Base-by-base conservation (phyloP, 169 alveolate genomes). In the Perkinsus olseni region DNA sequence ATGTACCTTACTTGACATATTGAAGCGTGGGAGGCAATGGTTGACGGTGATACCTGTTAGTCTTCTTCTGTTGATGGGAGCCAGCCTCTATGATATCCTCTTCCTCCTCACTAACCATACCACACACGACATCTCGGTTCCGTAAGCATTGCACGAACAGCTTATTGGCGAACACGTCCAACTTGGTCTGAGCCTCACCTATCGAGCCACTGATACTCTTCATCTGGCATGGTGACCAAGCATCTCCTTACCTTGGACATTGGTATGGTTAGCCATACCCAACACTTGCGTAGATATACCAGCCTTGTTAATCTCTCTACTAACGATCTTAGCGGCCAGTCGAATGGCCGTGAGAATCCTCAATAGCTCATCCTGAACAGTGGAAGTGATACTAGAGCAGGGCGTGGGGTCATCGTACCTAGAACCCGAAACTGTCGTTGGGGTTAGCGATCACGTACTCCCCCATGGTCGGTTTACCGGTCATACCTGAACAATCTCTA, bases 91-190 rank as follows among this genome's bases (percentile, higher is more conserved):
- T 91, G 48, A 94, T 74, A 37, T 94, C 94, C 24, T 94, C 95
- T 37, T 91, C 94, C 90, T 96, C 97, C 91, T 96, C 97, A 34
- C 94, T 91, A 39, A 95, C 95, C 74, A 96, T 94, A 20, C 96
- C 96, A 50, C 96, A 95, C 74, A 95, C 96, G 39, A 95, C 96
- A 28, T 94, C 95, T 6, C 96, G 92, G 36, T 93, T 94, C 38
- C 38, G 94, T 34, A 96, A 91, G 34, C 96, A 93, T 93, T 96
- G 96, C 40, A 95, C 94, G 93, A 96, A 95, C 28, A 94, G 94
- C 24, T 94, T 95, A 92, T 96, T 95, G 11, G 97, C 96, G n/a
- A 96, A 82, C 31, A 96, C 94, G 74, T 96, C 97, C 50, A 96
- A 40, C 92, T 95, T 95, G 91, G 95, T 95, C 92, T 94, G 96